phyloP scores from a whole-genome alignment of 495 filamentous ascomycete species.

The Daldinia concentrica region DNA sequence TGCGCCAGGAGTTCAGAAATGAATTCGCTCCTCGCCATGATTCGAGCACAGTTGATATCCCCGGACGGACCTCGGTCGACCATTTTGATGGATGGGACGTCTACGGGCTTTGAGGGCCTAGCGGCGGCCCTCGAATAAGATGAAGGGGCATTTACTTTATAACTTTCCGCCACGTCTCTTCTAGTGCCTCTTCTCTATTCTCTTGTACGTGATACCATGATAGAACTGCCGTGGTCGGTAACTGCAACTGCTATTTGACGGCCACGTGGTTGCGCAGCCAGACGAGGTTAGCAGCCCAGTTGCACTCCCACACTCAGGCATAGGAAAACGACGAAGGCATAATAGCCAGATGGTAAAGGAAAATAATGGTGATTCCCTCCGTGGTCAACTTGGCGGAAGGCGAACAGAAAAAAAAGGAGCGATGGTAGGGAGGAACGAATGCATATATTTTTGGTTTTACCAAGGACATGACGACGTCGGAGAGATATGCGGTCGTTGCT shows the following conservation, averaged over 20 bases:
- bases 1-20: constrained; percentile 69
- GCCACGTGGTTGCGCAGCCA: constrained; percentile 1
- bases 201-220: constrained; percentile 44
- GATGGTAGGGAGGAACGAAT: constrained; percentile 17
- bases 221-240: constrained; percentile 29
- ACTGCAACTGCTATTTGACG: constrained; percentile 15
- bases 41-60: constrained; percentile 26
- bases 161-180: constrained; percentile 24
- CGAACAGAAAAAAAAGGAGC: constrained; percentile 19
- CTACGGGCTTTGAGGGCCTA: constrained; percentile 57
- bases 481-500: constrained; percentile 1
- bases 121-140: constrained; percentile 10
- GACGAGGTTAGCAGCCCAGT: constrained; percentile 12
- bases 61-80: constrained; percentile 35
- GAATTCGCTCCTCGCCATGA: constrained; percentile 60
- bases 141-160: constrained; percentile 26
- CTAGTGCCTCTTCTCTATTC: constrained; percentile 22
- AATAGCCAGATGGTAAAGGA: neutral
- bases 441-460: constrained; percentile 36
- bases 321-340: constrained; percentile 13
- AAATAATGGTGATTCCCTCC: neutral
- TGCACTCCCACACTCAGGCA: constrained; percentile 1
- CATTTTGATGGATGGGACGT: constrained; percentile 62
- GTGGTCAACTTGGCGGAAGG: constrained; percentile 7
- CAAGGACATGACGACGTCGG: neutral